Evolutionary conservation across 2,329 filamentous ascomycete genomes (phyloP).

Genomic region (Talaromyces islandicus): DNA sequence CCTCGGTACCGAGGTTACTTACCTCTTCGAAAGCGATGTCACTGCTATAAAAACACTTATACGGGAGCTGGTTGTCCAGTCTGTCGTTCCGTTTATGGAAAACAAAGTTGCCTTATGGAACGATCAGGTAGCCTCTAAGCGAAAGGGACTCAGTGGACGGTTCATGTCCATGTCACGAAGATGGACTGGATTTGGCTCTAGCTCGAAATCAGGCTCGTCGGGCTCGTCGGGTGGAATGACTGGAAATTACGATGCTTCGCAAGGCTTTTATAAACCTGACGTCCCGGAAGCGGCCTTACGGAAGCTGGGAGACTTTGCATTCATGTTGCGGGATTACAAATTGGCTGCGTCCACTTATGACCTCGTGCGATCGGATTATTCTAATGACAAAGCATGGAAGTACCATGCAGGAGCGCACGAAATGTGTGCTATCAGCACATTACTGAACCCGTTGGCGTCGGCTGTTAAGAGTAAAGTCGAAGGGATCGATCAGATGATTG

Average conservation of each 20-base stretch:
- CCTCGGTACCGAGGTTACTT: slow-evolving; percentile 65
- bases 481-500: slow-evolving; percentile 77
- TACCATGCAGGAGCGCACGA: slow-evolving; percentile 92
- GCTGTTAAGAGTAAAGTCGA: slow-evolving; percentile 74
- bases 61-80: slow-evolving; percentile 91
- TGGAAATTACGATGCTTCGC: slow-evolving; percentile 68
- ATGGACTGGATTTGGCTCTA: slow-evolving; percentile 74
- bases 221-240: slow-evolving; percentile 36
- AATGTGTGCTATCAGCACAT: slow-evolving; percentile 81
- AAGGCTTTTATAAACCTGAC: slow-evolving; percentile 79
- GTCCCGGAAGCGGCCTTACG: slow-evolving; percentile 85
- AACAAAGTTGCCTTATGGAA: slow-evolving; percentile 89
- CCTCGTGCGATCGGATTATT: slow-evolving; percentile 78
- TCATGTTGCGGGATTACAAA: slow-evolving; percentile 97
- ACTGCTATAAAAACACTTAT: slow-evolving; percentile 84
- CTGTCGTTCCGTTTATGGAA: slow-evolving; percentile 94
- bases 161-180: slow-evolving; percentile 91
- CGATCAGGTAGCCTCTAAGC: slow-evolving; percentile 86
- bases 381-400: slow-evolving; percentile 93
- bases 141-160: slow-evolving; percentile 83
- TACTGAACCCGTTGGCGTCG: slow-evolving; percentile 68
- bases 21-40: slow-evolving; percentile 87
- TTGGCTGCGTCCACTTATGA: slow-evolving; percentile 89
- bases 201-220: slow-evolving; percentile 53
- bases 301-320: slow-evolving; percentile 88